phyloP scores from a whole-genome alignment of 305 asterid genomes.

The Stenogyne calaminthoides region DNA sequence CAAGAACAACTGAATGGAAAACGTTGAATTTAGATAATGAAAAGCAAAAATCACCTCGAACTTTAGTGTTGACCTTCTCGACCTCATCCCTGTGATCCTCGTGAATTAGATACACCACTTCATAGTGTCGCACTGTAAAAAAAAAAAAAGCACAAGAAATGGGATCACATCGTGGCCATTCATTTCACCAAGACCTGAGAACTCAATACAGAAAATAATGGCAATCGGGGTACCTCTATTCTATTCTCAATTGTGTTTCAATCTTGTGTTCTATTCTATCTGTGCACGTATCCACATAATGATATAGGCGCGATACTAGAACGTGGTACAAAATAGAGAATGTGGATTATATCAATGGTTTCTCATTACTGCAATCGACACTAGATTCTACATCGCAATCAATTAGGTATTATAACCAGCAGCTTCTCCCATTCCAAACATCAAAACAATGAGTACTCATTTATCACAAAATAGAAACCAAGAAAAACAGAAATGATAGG shows the following conservation, averaged over 20 bases:
- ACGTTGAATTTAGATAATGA: neutral
- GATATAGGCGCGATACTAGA: neutral
- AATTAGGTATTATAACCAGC: neutral
- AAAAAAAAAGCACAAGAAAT: neutral
- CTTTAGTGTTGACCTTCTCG: constrained; percentile 70
- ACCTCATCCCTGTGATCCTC: constrained; percentile 79
- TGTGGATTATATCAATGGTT: neutral
- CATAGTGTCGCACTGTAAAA: constrained; percentile 88
- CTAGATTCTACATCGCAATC: neutral
- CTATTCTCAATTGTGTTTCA: neutral
- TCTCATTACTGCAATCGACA: neutral
- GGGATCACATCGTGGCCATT: constrained; percentile 22
- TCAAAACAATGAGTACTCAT: neutral
- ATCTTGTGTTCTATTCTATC: neutral
- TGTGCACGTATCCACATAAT: neutral
- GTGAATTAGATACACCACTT: constrained; percentile 88
- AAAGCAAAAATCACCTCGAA: constrained; percentile 61
- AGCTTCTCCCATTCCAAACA: neutral
- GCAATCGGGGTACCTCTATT: neutral
- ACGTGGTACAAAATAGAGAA: neutral
- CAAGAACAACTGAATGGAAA: neutral
- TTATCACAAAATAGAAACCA: constrained; percentile 4
- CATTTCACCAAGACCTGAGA: neutral
- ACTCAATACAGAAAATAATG: neutral
- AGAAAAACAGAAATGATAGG: constrained; percentile 6